Conservation (phyloP, 495 filamentous ascomycete species). For the Penicillium roqueforti region DNA sequence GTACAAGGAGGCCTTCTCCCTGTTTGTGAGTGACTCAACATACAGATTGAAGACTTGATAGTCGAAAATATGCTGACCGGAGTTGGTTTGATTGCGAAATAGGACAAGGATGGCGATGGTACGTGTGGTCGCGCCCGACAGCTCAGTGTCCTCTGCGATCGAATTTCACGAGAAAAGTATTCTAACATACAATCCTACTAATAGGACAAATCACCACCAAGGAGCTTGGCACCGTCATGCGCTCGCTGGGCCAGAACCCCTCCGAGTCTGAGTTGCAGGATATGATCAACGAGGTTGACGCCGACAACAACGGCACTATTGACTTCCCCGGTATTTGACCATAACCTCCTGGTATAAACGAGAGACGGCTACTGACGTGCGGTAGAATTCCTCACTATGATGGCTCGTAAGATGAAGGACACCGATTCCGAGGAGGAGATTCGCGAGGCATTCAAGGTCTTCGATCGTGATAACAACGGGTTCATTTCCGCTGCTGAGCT, state of each 20-base stretch:
- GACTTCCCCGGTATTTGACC: slow-evolving; percentile 82
- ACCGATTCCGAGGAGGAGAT: slow-evolving; percentile 99
- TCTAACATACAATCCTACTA: background rate
- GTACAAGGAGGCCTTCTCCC: slow-evolving; percentile 99
- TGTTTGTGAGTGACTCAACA: slow-evolving; percentile 74
- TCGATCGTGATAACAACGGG: slow-evolving; percentile 98
- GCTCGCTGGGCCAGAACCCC: slow-evolving; percentile 98
- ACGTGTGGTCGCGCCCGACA: slow-evolving; percentile 45
- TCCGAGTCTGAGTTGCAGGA: slow-evolving; percentile 98
- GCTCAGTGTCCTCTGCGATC: slow-evolving; percentile 1
- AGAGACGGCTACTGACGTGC: slow-evolving; percentile 11
- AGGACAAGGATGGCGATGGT: slow-evolving; percentile 99
- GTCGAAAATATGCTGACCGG: slow-evolving; percentile 8
- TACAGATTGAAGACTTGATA: slow-evolving; percentile 13
- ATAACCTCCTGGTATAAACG: background rate
- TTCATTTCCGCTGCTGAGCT: slow-evolving; percentile 98
- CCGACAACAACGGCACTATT: slow-evolving; percentile 99
- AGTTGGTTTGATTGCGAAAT: slow-evolving; percentile 22
- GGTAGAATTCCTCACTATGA: slow-evolving; percentile 97
- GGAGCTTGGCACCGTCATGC: slow-evolving; percentile 98
- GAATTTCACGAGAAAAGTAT: background rate
- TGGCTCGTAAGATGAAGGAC: slow-evolving; percentile 99
- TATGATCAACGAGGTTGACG: slow-evolving; percentile 99
- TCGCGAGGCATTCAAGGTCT: slow-evolving; percentile 91
- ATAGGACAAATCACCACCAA: slow-evolving; percentile 98